Base-by-base conservation (phyloP, 495 filamentous ascomycete species). In the Mycothermus thermophilus region DNA sequence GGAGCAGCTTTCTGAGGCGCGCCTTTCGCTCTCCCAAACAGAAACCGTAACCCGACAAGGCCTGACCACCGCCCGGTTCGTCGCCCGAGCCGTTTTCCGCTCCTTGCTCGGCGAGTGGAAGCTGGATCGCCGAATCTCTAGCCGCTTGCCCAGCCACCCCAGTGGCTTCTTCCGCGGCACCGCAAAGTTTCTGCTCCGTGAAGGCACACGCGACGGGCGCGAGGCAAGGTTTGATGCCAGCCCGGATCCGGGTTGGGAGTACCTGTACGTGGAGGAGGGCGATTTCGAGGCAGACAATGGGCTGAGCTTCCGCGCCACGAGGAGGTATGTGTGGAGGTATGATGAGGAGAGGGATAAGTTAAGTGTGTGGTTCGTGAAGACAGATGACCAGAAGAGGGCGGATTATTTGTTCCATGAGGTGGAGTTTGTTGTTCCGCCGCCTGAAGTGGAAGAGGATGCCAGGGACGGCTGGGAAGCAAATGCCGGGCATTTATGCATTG, bases 51-150 rank as follows among this genome's bases (percentile, higher is more conserved):
- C 48, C 12, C 27, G 55, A 14, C 57, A 55, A 0, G 57, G 58
- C 1, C 27, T 66, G n/a, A 46, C 45, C 0, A 43, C 49, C 1
- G 55, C 52, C 23, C 47, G 51, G 6, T 78, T 70, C 44, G 60
- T 77, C 15, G 58, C 74, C 0, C 54, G 55, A n/a, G 80, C 77
- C 0, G 67, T 80, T 4, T 88, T 88, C 46, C 62, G 80, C 22
- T 79, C 72, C 3, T 55, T 92, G 1, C 77, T 87, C 5, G 85
- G 85, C 4, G 50, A 58, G 13, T 93, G 85, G 85, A 62, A 48
- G 7, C 60, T 79, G 13, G 59, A 63, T 8, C 68, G 69, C 3
- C 59, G 49, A 1, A 51, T 78, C 3, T 45, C 44, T 17, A 72
- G 63, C 30, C 43, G 48, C 5, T 43, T 68, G 3, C 53, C 59